Evolutionary conservation across 305 asterid species (phyloP).

Genomic region (Fraxinus ornus): DNA sequence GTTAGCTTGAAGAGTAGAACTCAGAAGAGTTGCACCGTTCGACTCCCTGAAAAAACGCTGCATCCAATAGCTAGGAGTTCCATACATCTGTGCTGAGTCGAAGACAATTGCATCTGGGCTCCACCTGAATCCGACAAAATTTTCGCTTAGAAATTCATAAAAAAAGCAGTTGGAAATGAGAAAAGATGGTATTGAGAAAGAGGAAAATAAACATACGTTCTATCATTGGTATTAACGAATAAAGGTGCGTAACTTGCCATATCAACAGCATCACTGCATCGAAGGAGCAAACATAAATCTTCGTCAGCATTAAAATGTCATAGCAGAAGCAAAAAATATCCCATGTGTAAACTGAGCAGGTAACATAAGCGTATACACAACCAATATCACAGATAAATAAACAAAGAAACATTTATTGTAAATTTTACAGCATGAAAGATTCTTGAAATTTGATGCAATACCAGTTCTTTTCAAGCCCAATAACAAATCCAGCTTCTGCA

Average conservation of each 20-base stretch:
- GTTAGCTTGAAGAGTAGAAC: slow-evolving; percentile 51
- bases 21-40: slow-evolving; percentile 83
- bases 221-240: slow-evolving; percentile 71
- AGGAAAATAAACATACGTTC: slow-evolving; percentile 44
- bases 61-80: slow-evolving; percentile 99
- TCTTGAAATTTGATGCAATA: slow-evolving; percentile 21
- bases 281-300: slow-evolving; percentile 7
- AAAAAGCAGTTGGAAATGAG: neutral
- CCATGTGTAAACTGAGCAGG: neutral
- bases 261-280: slow-evolving; percentile 68
- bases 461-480: slow-evolving; percentile 94
- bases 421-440: neutral
- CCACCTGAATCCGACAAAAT: slow-evolving; percentile 53
- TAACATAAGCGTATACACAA: neutral
- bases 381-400: neutral
- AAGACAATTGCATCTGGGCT: slow-evolving; percentile 92
- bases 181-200: neutral
- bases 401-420: neutral
- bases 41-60: slow-evolving; percentile 89
- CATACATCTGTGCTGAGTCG: slow-evolving; percentile 67
- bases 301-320: slow-evolving; percentile 6
- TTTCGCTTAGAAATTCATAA: neutral
- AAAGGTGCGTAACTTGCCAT: slow-evolving; percentile 97
- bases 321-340: neutral
- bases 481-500: slow-evolving; percentile 88